A percentile compares a stretch with the other conserved stretches of the same genome.
phyloP scores from a whole-genome alignment of 176 grass and related monocot species.

The Carex littledalei region DNA sequence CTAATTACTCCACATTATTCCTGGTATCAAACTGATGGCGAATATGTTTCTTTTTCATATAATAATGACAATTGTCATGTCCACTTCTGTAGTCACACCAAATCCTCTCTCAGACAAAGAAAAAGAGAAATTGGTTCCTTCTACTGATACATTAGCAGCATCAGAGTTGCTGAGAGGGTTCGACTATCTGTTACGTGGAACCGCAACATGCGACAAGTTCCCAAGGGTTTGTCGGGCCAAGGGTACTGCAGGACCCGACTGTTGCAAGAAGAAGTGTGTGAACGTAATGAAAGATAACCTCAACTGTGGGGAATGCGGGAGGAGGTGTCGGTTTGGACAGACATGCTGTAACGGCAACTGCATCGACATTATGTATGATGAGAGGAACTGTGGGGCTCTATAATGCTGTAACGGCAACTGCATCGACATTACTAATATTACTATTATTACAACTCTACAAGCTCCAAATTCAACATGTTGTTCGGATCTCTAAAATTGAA shows the following conservation, averaged over 20 bases:
- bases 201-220: constrained; percentile 21
- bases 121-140: neutral
- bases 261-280: constrained; percentile 29
- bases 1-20: neutral
- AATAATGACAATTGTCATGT: neutral
- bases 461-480: too few species aligned
- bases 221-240: constrained; percentile 20
- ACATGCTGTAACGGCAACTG: constrained; percentile 25
- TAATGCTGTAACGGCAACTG: too few species aligned
- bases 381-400: constrained; percentile 23
- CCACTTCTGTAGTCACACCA: neutral
- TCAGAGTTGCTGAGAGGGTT: neutral
- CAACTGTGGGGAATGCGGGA: constrained; percentile 28
- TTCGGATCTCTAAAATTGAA: too few species aligned
- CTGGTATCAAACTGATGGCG: neutral
- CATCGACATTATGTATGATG: constrained; percentile 13
- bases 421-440: too few species aligned
- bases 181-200: neutral
- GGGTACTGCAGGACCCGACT: constrained; percentile 23
- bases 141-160: neutral
- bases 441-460: too few species aligned
- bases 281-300: constrained; percentile 21
- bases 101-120: neutral
- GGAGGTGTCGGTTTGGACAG: constrained; percentile 23
- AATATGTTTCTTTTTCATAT: neutral